Evolutionary conservation across 2,329 filamentous ascomycete species (phyloP).

Genomic region (Fusarium begoniae): DNA sequence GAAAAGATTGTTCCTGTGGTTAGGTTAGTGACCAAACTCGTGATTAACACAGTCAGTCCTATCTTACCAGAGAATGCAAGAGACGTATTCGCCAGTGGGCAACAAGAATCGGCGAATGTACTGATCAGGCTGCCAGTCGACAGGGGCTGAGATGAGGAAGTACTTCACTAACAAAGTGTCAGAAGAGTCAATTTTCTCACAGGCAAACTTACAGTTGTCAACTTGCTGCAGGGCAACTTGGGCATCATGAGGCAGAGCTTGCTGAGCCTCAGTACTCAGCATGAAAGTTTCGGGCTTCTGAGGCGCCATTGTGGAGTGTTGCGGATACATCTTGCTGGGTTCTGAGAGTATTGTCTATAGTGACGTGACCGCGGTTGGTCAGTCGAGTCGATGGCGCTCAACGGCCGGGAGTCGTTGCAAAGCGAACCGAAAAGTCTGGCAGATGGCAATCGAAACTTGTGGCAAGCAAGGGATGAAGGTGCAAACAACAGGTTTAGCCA

Average conservation of each 20-base stretch:
- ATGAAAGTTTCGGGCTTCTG: conserved; percentile 99
- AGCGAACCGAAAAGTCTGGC: conserved; percentile 23
- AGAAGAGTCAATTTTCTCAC: conserved; percentile 11
- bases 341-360: conserved; percentile 31
- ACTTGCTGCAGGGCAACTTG: conserved; percentile 98
- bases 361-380: conserved; percentile 42
- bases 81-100: conserved; percentile 98
- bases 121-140: conserved; percentile 97
- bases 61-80: conserved; percentile 85
- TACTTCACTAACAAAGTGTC: conserved; percentile 80
- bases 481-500: conserved; percentile 14
- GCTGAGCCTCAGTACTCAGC: conserved; percentile 95
- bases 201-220: conserved; percentile 79
- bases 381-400: conserved; percentile 36
- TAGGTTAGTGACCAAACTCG: conserved; percentile 1
- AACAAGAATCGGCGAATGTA: conserved; percentile 96
- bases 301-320: conserved; percentile 87
- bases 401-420: conserved; percentile 22
- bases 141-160: conserved; percentile 97
- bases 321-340: conserved; percentile 74
- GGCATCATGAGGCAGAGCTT: conserved; percentile 93
- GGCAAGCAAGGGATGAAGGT: background rate
- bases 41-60: background rate
- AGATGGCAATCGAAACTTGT: conserved; percentile 18
- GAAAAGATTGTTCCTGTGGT: conserved; percentile 83